These are phyloP conservation scores for Arachis hypogaea DNA, from an alignment of 306 rosid species.

Conservation along the genomic window DNA sequence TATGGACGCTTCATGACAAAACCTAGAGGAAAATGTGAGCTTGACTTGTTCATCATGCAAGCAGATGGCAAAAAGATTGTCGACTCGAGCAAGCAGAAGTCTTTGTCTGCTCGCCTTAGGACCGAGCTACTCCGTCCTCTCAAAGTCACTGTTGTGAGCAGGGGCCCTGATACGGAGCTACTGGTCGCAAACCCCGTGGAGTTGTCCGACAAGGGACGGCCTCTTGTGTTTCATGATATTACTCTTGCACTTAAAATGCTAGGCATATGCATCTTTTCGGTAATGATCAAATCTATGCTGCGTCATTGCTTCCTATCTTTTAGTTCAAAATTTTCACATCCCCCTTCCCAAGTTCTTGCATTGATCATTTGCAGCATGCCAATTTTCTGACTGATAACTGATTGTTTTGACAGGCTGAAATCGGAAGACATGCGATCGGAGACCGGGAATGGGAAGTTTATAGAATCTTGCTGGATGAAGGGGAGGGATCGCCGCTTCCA, in stretches of 20 bases:
- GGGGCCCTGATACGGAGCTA: constrained; percentile 88
- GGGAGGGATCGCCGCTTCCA: constrained; percentile 56
- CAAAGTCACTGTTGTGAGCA: constrained; percentile 73
- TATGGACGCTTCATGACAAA: constrained; percentile 79
- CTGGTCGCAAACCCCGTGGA: constrained; percentile 93
- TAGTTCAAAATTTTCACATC: neutral
- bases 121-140: constrained; percentile 80
- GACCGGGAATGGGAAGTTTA: constrained; percentile 94
- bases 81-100: constrained; percentile 73
- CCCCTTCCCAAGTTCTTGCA: neutral
- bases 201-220: constrained; percentile 89
- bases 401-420: constrained; percentile 71
- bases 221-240: constrained; percentile 89
- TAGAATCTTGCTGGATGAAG: constrained; percentile 89
- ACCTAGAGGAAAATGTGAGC: constrained; percentile 68
- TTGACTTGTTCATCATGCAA: constrained; percentile 93
- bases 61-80: constrained; percentile 86
- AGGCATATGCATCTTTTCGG: constrained; percentile 77
- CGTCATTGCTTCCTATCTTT: constrained; percentile 19
- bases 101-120: constrained; percentile 67
- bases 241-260: constrained; percentile 87
- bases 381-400: neutral
- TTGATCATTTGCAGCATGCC: constrained; percentile 2
- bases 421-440: constrained; percentile 74
- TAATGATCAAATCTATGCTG: constrained; percentile 41